Evolutionary conservation across 1,284 basidiomycete species (phyloP), one percentile per base, ranked within the genome.

Genomic region (Rhizoctonia solani): DNA sequence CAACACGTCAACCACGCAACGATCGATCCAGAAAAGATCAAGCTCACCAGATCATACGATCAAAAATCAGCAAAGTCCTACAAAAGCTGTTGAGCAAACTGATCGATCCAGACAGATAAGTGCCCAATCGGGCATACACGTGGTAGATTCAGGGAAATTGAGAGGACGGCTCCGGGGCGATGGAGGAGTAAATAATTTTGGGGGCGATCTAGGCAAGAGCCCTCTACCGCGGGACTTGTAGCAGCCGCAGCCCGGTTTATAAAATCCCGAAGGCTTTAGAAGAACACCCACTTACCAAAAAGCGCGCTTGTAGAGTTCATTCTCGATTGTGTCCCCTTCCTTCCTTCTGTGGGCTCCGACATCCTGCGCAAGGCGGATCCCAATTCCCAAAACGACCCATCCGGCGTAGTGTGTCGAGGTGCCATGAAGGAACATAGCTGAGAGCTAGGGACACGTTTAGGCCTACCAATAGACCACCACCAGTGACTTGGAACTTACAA

Each of bases 291-390:
- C 68, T 56, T 49, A 80, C 83, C 82, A 84, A 72, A 83, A 85
- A 0, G 81, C 79, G 19, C 85, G 77, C 72, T 82, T 83, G 75
- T 81, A 83, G 14, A 83, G 74, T 69, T 85, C 83, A 56, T 82
- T 78, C 63, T 84, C 80, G 70, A 75, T 73, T 1, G 71, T 55
- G 13, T 71, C 71, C 52, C 79, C 76, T 11, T 76, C 73, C 52
- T 79, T 78, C 23, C 74, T 76, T 27, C 80, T 77, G 68, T 83
- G 81, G 0, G 77, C 77, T 25, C 81, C 81, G 16, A 80, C 75
- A 52, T 83, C 81, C 69, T 79, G 76, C 1, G 81, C 80, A 67
- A 80, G 79, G 14, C 82, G 77, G 27, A 84, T 73, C 6, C 81
- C 83, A 19, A 80, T 72, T 21, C 81, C 81, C 27, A 80, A 76